Conservation (phyloP, 2,329 filamentous ascomycete species). For the Penicillium sclerotiorum region DNA sequence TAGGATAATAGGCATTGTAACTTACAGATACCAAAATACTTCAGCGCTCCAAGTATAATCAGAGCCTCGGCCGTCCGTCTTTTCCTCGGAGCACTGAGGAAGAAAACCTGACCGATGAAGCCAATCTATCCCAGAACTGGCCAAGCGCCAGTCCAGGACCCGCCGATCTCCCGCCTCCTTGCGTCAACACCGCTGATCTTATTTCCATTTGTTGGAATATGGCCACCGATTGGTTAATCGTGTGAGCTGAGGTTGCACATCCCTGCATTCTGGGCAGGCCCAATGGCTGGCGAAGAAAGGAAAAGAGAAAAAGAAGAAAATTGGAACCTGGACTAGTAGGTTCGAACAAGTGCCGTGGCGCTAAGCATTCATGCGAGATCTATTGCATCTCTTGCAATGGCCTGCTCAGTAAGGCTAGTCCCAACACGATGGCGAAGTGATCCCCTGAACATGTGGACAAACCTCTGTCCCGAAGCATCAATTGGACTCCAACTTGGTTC, state of each 20-base stretch:
- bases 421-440: too few relatives aligned
- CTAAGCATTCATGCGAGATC: slow-evolving; percentile 1
- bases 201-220: background rate
- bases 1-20: too few relatives aligned
- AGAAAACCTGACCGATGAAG: background rate
- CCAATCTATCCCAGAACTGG: slow-evolving; percentile 3
- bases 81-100: slow-evolving; percentile 3
- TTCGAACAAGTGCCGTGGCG: background rate
- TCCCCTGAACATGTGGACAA: too few relatives aligned
- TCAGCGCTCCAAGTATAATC: too few relatives aligned
- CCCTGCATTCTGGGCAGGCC: background rate
- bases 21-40: too few relatives aligned
- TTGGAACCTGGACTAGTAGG: background rate
- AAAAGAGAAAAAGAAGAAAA: too few relatives aligned
- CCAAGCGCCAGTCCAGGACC: slow-evolving; percentile 4
- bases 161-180: slow-evolving; percentile 26
- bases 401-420: too few relatives aligned
- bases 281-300: background rate
- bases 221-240: background rate
- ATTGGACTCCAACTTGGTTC: slow-evolving; percentile 5
- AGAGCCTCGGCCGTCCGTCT: too few relatives aligned
- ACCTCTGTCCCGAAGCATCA: background rate
- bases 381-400: too few relatives aligned
- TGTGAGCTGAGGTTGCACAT: background rate
- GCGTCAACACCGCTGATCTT: slow-evolving; percentile 20